Conservation (phyloP, 2,329 filamentous ascomycete species). For the Fusarium sarcochroum region DNA sequence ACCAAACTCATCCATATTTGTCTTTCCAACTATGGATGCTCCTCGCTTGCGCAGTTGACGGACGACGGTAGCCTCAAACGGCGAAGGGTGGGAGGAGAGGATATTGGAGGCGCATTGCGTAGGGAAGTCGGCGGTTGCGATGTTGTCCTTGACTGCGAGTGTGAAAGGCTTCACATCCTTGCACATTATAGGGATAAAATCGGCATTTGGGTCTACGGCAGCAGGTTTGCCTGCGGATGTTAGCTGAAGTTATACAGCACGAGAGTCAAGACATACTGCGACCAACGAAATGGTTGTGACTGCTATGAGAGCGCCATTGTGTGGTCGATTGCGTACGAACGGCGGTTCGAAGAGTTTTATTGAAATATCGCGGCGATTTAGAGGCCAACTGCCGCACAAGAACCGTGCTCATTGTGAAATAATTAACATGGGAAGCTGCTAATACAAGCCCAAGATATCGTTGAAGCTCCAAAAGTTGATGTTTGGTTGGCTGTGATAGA, state of each 20-base stretch:
- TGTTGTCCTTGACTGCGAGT: conserved; percentile 83
- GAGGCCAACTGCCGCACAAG: conserved; percentile 46
- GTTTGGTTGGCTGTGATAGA: conserved; percentile 12
- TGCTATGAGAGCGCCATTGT: conserved; percentile 50
- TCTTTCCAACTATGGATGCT: conserved; percentile 79
- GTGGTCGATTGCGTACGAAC: conserved; percentile 17
- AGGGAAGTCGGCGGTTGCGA: conserved; percentile 72
- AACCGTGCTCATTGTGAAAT: conserved; percentile 52
- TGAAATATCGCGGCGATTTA: neutral
- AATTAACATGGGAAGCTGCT: conserved; percentile 44
- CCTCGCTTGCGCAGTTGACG: conserved; percentile 74
- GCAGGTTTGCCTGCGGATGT: conserved; percentile 30
- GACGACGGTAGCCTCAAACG: conserved; percentile 87
- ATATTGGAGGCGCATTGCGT: conserved; percentile 89
- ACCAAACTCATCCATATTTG: conserved; percentile 95
- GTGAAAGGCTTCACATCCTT: conserved; percentile 54
- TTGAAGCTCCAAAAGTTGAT: neutral
- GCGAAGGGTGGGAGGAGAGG: conserved; percentile 78
- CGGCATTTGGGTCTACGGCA: conserved; percentile 1
- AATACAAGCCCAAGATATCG: conserved; percentile 11
- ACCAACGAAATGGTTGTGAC: conserved; percentile 56
- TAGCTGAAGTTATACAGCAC: conserved; percentile 11
- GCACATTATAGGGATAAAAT: conserved; percentile 31
- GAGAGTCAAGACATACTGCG: conserved; percentile 45
- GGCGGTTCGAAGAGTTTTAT: neutral